These are phyloP conservation scores for Liquidambar formosana DNA, from an alignment of 164 flowering plant genomes.

Conservation along the genomic window DNA sequence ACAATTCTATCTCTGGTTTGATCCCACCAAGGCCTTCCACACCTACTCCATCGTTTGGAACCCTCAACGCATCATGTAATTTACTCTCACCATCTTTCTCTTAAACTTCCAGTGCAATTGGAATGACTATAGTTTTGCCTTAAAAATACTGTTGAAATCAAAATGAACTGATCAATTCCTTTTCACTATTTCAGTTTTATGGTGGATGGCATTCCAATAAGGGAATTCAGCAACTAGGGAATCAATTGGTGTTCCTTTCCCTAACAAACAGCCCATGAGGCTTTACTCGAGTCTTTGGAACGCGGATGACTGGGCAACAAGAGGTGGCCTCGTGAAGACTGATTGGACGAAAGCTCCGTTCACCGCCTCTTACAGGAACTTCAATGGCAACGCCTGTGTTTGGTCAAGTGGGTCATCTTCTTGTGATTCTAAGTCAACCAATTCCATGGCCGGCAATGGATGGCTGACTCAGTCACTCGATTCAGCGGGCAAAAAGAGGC, in stretches of 20 bases:
- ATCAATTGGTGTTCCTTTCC: constrained; percentile 35
- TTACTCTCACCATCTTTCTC: too few species aligned
- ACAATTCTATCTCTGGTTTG: constrained; percentile 41
- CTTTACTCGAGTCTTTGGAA: constrained; percentile 39
- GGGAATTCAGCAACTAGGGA: constrained; percentile 39
- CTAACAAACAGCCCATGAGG: constrained; percentile 43
- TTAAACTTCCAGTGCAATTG: too few species aligned
- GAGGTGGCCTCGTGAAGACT: constrained; percentile 32
- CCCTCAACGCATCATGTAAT: constrained; percentile 22
- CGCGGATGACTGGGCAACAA: constrained; percentile 38
- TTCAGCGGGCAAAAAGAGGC: constrained; percentile 17
- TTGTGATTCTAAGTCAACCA: constrained; percentile 3
- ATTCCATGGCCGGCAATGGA: background rate
- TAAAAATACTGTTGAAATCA: too few species aligned
- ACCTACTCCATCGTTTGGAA: constrained; percentile 38
- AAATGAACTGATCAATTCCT: too few species aligned
- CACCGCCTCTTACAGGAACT: constrained; percentile 36
- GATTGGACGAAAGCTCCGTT: constrained; percentile 49
- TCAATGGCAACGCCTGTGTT: constrained; percentile 29
- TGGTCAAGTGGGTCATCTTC: constrained; percentile 12
- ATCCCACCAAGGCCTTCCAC: constrained; percentile 35
- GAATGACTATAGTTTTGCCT: too few species aligned
- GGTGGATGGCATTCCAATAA: constrained; percentile 42
- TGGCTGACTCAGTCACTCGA: constrained; percentile 32
- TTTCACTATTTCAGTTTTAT: constrained; percentile 22